Evolutionary conservation across 257 asterid genomes (phyloP), one percentile per base, ranked within the genome.

Genomic region (Asclepias syriaca): DNA sequence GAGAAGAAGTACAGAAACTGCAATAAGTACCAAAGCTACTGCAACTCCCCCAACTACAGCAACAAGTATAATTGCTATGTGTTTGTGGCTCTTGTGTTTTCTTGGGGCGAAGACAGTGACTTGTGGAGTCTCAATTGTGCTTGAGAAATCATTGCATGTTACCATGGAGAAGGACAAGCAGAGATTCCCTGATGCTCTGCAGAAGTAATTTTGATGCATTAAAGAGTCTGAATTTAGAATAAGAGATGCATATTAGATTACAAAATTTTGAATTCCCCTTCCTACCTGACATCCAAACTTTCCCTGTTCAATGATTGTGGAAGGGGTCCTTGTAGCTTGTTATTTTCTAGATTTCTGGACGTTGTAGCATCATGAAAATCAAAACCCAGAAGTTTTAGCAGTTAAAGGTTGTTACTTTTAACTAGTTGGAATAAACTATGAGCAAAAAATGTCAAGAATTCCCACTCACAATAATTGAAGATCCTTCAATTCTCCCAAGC

Each of bases 311-410:
- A 77, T 54, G 97, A 83, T 65, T 79, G 85, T 46, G 98, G 98
- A n/a, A 93, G 94, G 45, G 97, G 97, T 48, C 97, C 98, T 80
- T 82, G 96, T 58, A 93, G 83, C 80, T 81, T 88, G 68, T 93
- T 93, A 79, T 93, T 87, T 81, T 87, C 96, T 67, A 93, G 89
- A 79, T 91, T 91, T 87, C 97, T 90, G 60, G 57, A 78, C 66
- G 81, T 65, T 69, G 81, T 65, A 48, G n/a, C 69, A 65, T 29
- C 46, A 78, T 45, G 58, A 34, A 72, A 70, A 73, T 50, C 29
- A 66, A 51, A 51, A 74, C 22, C 65, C 72, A 54, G 0, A 69
- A 2, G 6, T 56, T 8, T 56, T 22, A 40, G 63, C 65, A 60
- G 68, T 58, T 59, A 32, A 24, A 65, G 54, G 65, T 32, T 39